Evolutionary conservation across 371 early-diverging fungal species (phyloP), one percentile per base, ranked within the genome.

Genomic region (Mortierella sp.): DNA sequence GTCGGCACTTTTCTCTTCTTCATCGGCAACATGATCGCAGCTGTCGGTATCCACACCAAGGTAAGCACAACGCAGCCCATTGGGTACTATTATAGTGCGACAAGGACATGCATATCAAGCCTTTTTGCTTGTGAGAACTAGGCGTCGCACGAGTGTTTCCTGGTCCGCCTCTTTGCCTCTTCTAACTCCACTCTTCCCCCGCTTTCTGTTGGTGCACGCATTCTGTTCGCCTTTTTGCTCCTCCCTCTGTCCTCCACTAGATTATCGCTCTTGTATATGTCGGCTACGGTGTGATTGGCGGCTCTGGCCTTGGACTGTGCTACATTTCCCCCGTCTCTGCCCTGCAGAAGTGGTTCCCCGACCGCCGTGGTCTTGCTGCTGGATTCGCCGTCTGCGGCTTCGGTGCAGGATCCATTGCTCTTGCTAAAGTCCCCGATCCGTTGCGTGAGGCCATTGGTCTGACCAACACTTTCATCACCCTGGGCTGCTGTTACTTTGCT

Each of bases 311-410:
- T 19, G 88, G 90, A 18, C 74, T 90, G 23, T 84, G 84, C 57
- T 87, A 88, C 70, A 86, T 88, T 50, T 74, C 88, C 1, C 86
- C 90, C 15, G 86, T 87, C 57, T 85, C 85, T 15, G 77, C 81
- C 11, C 67, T 84, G 28, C 83, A 81, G 68, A 86, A 86, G 66
- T 86, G 86, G 86, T 86, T 81, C 80, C 86, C 86, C 2, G 83
- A 80, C 26, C 74, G 83, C 11, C 86, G 84, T 53, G 84, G 85
- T 26, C 59, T 84, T 3, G 86, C 85, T 1, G 75, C 84, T 18
- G 85, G 87, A 12, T 80, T 85, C 51, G 87, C 87, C 15, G 90
- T 90, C 59, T 86, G 86, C 70, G 90, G 88, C 19, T 90, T 90
- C 76, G 90, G 90, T 62, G 87, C 84, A 50, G 90, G 90, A 1